Conservation (phyloP, 192 early-diverging fungal genomes). For the Gaertneriomyces semiglobifer region DNA sequence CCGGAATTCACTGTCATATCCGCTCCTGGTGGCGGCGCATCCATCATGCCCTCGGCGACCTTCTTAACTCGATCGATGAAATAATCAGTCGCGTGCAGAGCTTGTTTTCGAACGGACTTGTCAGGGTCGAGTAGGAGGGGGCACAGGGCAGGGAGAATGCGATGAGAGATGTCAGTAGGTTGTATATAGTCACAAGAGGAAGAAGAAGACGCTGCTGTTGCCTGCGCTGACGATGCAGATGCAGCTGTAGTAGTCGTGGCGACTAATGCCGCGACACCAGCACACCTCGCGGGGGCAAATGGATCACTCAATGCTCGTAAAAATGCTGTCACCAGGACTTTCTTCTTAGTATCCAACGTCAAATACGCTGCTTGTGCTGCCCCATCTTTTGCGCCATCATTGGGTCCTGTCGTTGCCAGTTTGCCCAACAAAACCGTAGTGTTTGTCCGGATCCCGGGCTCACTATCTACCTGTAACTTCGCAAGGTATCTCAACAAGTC, state of each 20-base stretch:
- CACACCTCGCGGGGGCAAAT: slow-evolving; percentile 82
- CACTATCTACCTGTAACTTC: slow-evolving; percentile 84
- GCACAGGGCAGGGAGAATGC: slow-evolving; percentile 71
- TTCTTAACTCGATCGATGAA: slow-evolving; percentile 69
- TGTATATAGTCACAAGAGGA: slow-evolving; percentile 72
- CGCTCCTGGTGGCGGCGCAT: background rate
- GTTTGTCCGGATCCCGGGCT: slow-evolving; percentile 96
- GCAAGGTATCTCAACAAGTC: slow-evolving; percentile 82
- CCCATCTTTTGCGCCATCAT: background rate
- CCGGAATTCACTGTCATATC: no score
- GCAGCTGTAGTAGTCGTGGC: slow-evolving; percentile 2
- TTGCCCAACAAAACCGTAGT: slow-evolving; percentile 93
- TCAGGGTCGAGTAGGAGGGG: slow-evolving; percentile 72
- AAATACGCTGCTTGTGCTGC: background rate
- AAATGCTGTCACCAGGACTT: slow-evolving; percentile 81
- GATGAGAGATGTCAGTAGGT: slow-evolving; percentile 64
- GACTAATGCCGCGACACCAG: slow-evolving; percentile 68
- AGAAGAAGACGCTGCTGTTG: slow-evolving; percentile 16
- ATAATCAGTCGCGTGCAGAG: slow-evolving; percentile 68
- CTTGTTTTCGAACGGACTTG: slow-evolving; percentile 76
- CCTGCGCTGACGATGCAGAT: background rate
- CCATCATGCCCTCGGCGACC: slow-evolving; percentile 61
- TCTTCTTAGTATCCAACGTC: slow-evolving; percentile 60
- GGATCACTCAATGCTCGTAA: slow-evolving; percentile 77
- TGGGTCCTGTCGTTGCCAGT: slow-evolving; percentile 50